These are phyloP conservation scores for Spathaspora passalidarum DNA, from an alignment of 805 yeast genomes.

Conservation along the genomic window DNA sequence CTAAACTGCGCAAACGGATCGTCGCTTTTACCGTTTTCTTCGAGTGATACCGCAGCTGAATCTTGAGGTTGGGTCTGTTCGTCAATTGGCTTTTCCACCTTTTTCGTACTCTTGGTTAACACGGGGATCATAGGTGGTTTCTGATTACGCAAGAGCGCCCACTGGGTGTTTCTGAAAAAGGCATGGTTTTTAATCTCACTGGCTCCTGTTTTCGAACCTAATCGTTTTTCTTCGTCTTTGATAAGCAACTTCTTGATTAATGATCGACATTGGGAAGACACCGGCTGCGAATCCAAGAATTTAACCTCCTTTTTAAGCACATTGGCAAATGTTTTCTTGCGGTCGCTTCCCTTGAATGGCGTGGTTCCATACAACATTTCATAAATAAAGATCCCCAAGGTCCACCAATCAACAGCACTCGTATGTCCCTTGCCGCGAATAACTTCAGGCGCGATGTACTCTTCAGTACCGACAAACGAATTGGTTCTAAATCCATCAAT, in stretches of 20 bases:
- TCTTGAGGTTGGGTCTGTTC: slow-evolving; percentile 20
- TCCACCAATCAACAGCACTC: slow-evolving; percentile 99
- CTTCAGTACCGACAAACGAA: slow-evolving; percentile 98
- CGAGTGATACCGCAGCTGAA: slow-evolving; percentile 8
- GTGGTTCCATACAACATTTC: slow-evolving; percentile 97
- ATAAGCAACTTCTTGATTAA: slow-evolving; percentile 77
- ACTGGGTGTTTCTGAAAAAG: slow-evolving; percentile 86
- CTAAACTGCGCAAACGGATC: slow-evolving; percentile 87
- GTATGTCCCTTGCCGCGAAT: slow-evolving; percentile 97
- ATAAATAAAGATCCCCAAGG: slow-evolving; percentile 85
- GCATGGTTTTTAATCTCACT: slow-evolving; percentile 90
- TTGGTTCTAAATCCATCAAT: slow-evolving; percentile 95
- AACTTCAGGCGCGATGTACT: slow-evolving; percentile 97
- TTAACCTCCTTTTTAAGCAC: slow-evolving; percentile 79
- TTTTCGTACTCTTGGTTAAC: slow-evolving; percentile 37
- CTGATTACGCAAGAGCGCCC: slow-evolving; percentile 92
- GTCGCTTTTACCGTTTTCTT: slow-evolving; percentile 22
- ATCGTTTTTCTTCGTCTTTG: slow-evolving; percentile 83
- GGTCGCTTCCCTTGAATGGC: slow-evolving; percentile 89
- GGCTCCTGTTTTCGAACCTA: slow-evolving; percentile 94
- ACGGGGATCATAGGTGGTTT: slow-evolving; percentile 96
- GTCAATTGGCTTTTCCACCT: slow-evolving; percentile 15
- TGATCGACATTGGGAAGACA: slow-evolving; percentile 74
- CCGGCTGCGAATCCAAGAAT: slow-evolving; percentile 65
- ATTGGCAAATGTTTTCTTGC: slow-evolving; percentile 87